Evolutionary conservation across 2,329 filamentous ascomycete genomes (phyloP), one percentile per base, ranked within the genome.

Genomic region (Fusarium beomiforme): DNA sequence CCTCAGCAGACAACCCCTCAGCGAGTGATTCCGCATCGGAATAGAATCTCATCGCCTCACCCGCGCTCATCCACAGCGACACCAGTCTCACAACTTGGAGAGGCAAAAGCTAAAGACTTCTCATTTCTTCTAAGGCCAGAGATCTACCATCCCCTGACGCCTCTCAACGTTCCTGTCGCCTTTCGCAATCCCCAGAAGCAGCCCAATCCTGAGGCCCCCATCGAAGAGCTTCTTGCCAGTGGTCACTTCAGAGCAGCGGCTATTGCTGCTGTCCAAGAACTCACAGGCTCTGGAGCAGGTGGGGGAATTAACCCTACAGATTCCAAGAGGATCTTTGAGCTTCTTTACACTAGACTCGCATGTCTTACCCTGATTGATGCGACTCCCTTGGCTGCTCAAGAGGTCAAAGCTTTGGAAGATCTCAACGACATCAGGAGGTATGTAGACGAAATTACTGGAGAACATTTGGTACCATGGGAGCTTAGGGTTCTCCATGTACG

Each of bases 171-270:
- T 16, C 89, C 90, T 0, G 76, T 84, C 1, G 82, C 93, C 6
- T 95, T 97, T 79, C 89, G 93, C 67, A 88, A 88, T 70, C 88
- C 93, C 0, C 80, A 89, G 23, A 85, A 90, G 67, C 89, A 91
- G 70, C 91, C 93, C 2, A 79, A 85, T 2, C 83, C 89, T 0
- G 86, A 89, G 31, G 89, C 92, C 2, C 85, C 92, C 0, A 87
- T 98, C 33, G 83, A 89, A 21, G 85, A 87, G 4, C 88, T 98
- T 6, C 83, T 98, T 10, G 82, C 87, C 2, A 82, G 85, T 4
- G 93, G 94, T 53, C 92, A 96, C 79, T 98, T 95, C 81, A 89
- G 95, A 65, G 89, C 90, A 19, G 93, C 93, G 11, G 94, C 94
- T 66, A 89, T 91, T 55, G 87, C 89, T 34, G 89, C 91, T 2